phyloP scores from a whole-genome alignment of 306 rosid genomes.

The Cucurbita argyrosperma region DNA sequence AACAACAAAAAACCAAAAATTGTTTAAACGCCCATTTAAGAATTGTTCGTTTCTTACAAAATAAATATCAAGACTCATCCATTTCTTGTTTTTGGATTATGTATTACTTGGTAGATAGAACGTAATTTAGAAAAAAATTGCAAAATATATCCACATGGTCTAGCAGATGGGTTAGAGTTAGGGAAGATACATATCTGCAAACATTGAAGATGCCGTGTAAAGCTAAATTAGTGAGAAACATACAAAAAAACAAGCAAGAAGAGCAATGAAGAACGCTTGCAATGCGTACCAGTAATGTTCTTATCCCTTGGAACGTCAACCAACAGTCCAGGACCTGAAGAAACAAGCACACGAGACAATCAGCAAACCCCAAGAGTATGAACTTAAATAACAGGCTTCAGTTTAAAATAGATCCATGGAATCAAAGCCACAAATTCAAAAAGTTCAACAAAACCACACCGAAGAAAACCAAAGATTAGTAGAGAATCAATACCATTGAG shows the following conservation, averaged over 20 bases:
- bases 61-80: not conserved
- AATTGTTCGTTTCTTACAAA: not conserved
- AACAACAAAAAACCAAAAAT: not conserved
- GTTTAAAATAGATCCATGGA: not conserved
- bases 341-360: not conserved
- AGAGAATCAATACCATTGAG: conserved; percentile 35
- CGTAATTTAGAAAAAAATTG: not conserved
- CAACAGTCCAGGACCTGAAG: conserved; percentile 44
- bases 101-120: not conserved
- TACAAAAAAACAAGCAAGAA: not conserved
- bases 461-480: not conserved
- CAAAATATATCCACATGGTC: not conserved
- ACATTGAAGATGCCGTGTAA: not conserved
- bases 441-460: not conserved
- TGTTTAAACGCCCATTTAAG: not conserved
- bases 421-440: not conserved
- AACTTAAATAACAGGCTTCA: not conserved
- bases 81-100: not conserved
- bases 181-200: not conserved
- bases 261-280: not conserved
- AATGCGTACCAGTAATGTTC: conserved; percentile 51
- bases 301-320: conserved; percentile 55
- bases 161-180: not conserved
- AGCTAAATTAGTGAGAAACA: not conserved
- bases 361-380: not conserved